phyloP scores from a whole-genome alignment of 1,139 yeast genomes.

The Lipomyces yarrowii region DNA sequence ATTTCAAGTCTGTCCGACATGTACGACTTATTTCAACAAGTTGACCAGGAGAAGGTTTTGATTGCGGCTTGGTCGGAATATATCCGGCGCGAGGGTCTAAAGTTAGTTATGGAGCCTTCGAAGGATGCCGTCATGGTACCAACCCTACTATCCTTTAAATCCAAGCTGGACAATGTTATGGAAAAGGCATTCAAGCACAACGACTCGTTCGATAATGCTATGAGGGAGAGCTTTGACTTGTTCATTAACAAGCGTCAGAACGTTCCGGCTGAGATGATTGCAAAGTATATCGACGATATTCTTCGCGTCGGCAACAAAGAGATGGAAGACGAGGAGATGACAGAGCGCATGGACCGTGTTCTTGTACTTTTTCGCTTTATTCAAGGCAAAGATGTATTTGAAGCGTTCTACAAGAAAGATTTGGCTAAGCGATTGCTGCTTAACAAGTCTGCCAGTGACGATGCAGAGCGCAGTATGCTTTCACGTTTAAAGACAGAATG shows the following conservation, averaged over 20 bases:
- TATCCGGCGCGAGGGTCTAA: slow-evolving; percentile 26
- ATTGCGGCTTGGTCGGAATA: slow-evolving; percentile 27
- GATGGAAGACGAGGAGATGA: slow-evolving; percentile 34
- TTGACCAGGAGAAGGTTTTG: slow-evolving; percentile 12
- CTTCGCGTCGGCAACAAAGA: slow-evolving; percentile 36
- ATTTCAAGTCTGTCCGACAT: slow-evolving; percentile 13
- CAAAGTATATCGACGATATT: slow-evolving; percentile 42
- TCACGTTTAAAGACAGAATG: slow-evolving; percentile 40
- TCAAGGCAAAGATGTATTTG: slow-evolving; percentile 43
- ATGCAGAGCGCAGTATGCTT: slow-evolving; percentile 40
- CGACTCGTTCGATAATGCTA: slow-evolving; percentile 27
- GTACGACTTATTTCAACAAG: slow-evolving; percentile 20
- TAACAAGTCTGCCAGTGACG: slow-evolving; percentile 37
- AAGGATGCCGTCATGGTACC: slow-evolving; percentile 30
- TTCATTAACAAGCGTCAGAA: slow-evolving; percentile 36
- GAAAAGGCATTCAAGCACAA: slow-evolving; percentile 25
- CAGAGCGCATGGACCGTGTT: slow-evolving; percentile 32
- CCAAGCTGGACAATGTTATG: slow-evolving; percentile 29
- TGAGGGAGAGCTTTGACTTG: slow-evolving; percentile 36
- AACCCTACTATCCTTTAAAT: slow-evolving; percentile 31
- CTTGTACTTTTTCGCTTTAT: slow-evolving; percentile 41
- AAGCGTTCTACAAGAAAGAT: slow-evolving; percentile 43
- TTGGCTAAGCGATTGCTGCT: slow-evolving; percentile 45
- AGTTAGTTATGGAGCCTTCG: slow-evolving; percentile 27
- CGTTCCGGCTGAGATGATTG: slow-evolving; percentile 39